Evolutionary conservation across 305 asterid species (phyloP), one percentile per base, ranked within the genome.

Genomic region (Andrographis paniculata): DNA sequence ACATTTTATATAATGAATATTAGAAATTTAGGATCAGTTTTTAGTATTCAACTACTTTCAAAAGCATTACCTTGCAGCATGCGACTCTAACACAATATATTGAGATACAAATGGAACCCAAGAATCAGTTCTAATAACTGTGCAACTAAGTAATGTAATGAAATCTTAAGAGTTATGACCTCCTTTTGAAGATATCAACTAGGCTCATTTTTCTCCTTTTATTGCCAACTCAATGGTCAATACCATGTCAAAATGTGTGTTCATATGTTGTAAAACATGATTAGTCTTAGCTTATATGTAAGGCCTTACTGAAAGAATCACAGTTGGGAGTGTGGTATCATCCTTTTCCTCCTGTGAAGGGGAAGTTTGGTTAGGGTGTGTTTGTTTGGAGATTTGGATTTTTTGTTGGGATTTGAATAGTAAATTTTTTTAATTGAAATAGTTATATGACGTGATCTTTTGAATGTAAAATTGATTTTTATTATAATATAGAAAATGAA

Each of bases 51-150:
- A 24, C 8, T 24, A 33, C 19, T 48, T 8, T 11, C n/a, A n/a
- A n/a, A n/a, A n/a, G n/a, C n/a, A n/a, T n/a, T n/a, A n/a, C n/a
- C n/a, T n/a, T n/a, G n/a, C n/a, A n/a, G n/a, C n/a, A n/a, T n/a
- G n/a, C n/a, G n/a, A n/a, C n/a, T n/a, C n/a, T n/a, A n/a, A n/a
- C n/a, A n/a, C n/a, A 40, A 18, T 39, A 20, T 54, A 14, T 31
- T 16, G 46, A 43, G 20, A 36, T 31, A 33, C 35, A 13, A 14
- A 19, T 18, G 19, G 38, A 24, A 47, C 33, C 19, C 10, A 14
- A 31, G 56, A 19, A 19, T 23, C 44, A 61, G 52, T 14, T 46
- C 43, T 15, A 23, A 16, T 51, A 44, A 38, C n/a, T 31, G 19
- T 19, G 33, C 28, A 27, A 21, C 20, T 12, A 33, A 22, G 33